Evolutionary conservation across 352 stramenopile genomes (phyloP).

Genomic region (Saprolegnia parasitica): DNA sequence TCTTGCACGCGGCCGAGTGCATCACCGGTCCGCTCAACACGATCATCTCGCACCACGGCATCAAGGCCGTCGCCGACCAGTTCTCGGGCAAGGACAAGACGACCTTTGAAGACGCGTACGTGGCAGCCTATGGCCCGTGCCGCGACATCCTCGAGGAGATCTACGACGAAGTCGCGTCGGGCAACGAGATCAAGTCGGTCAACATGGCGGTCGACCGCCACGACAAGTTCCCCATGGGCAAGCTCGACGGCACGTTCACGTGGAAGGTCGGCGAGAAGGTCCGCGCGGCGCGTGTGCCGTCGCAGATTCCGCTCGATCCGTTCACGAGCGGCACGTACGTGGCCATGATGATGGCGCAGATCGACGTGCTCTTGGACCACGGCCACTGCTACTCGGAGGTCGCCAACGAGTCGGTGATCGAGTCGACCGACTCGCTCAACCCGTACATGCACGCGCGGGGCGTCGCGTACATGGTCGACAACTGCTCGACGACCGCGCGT

Average conservation of each 20-base stretch:
- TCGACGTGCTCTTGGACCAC: constrained; percentile 94
- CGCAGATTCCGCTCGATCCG: constrained; percentile 95
- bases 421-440: constrained; percentile 97
- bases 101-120: constrained; percentile 93
- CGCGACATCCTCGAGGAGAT: constrained; percentile 98
- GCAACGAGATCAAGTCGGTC: constrained; percentile 97
- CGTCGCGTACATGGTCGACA: constrained; percentile 99
- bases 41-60: constrained; percentile 96
- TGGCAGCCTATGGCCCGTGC: constrained; percentile 92
- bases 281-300: constrained; percentile 89
- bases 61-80: constrained; percentile 95
- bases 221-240: constrained; percentile 93
- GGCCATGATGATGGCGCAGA: constrained; percentile 98
- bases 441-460: constrained; percentile 98
- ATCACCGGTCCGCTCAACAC: constrained; percentile 97
- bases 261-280: constrained; percentile 97
- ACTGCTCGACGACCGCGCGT: constrained; percentile 98
- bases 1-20: constrained; percentile 95
- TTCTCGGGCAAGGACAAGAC: constrained; percentile 92
- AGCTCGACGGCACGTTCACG: constrained; percentile 97
- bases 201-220: constrained; percentile 96
- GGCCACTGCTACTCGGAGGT: constrained; percentile 98
- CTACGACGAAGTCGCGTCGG: constrained; percentile 96
- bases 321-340: constrained; percentile 97
- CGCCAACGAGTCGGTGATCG: constrained; percentile 98